These are phyloP conservation scores for Funneliformis caledonium DNA, from an alignment of 371 early-diverging fungal genomes.

Conservation along the genomic window DNA sequence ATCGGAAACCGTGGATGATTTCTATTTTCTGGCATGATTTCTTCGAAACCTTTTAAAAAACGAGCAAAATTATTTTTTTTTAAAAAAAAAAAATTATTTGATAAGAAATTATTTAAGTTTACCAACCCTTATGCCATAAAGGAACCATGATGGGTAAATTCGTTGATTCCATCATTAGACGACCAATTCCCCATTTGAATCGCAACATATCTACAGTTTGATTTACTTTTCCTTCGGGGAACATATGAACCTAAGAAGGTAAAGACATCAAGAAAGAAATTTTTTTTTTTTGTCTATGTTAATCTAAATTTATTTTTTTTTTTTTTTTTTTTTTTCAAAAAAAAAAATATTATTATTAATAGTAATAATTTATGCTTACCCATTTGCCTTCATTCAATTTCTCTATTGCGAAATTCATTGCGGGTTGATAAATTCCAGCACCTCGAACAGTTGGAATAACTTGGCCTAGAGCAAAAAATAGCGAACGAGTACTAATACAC, in stretches of 20 bases:
- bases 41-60: conserved; percentile 52
- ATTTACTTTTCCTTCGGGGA: conserved; percentile 82
- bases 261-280: neutral
- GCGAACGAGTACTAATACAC: conserved; percentile 54
- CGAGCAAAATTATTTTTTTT: neutral
- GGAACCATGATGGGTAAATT: conserved; percentile 71
- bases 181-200: conserved; percentile 89
- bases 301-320: too few species aligned
- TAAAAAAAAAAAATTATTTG: neutral
- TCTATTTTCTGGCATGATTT: conserved; percentile 55
- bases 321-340: neutral
- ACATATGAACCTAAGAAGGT: conserved; percentile 71
- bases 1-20: conserved; percentile 40
- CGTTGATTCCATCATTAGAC: conserved; percentile 77
- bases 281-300: too few species aligned
- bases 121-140: conserved; percentile 66
- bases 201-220: conserved; percentile 68
- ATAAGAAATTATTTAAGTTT: neutral
- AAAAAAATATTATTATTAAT: neutral
- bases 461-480: conserved; percentile 80
- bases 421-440: conserved; percentile 84
- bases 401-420: conserved; percentile 75
- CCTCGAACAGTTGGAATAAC: conserved; percentile 86
- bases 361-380: conserved; percentile 46
- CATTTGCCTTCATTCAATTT: conserved; percentile 62